Evolutionary conservation across 345 rosid genomes (phyloP).

Genomic region (Eucalyptus curtisii): DNA sequence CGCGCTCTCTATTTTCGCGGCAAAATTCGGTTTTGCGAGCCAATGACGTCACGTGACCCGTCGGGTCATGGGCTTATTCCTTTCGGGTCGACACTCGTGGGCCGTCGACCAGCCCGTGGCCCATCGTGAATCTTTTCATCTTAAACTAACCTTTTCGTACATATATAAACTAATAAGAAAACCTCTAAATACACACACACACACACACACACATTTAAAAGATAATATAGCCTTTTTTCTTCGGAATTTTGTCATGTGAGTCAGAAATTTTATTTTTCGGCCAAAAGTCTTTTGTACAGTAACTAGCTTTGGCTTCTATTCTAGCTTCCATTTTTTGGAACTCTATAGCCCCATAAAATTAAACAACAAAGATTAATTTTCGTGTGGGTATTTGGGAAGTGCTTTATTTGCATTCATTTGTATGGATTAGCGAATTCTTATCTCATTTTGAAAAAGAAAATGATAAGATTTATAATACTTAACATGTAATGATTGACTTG

Average conservation of each 20-base stretch:
- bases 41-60: neutral
- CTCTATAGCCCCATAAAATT: neutral
- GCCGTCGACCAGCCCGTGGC: neutral
- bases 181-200: neutral
- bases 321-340: neutral
- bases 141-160: neutral
- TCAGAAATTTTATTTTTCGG: neutral
- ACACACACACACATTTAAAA: neutral
- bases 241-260: neutral
- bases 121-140: neutral
- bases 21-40: neutral
- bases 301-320: neutral
- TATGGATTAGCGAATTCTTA: neutral
- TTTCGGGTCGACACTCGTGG: neutral
- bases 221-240: neutral
- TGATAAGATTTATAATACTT: neutral
- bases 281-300: neutral
- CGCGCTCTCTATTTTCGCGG: neutral
- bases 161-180: neutral
- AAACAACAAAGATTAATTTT: neutral
- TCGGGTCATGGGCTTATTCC: neutral
- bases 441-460: neutral
- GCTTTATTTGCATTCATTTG: neutral
- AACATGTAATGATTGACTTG: neutral
- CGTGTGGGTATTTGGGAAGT: neutral